A percentile compares a stretch with the other conserved stretches of the same genome.
Evolutionary conservation across 2,329 filamentous ascomycete genomes (phyloP).

Genomic region (Trichophyton mentagrophytes): DNA sequence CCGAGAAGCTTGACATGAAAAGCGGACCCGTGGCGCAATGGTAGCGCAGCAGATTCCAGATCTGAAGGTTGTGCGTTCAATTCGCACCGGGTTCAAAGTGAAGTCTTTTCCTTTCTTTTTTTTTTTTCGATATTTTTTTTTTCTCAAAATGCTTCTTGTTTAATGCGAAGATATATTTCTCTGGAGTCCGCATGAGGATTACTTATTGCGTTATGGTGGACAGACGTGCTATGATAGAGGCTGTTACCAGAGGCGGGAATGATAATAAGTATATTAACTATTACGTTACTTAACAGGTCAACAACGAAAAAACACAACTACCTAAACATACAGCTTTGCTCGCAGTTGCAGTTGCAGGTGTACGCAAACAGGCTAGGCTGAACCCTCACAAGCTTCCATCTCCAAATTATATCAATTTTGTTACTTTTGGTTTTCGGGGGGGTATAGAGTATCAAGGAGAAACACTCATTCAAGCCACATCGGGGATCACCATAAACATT

Average conservation of each 20-base stretch:
- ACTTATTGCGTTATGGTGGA: too few relatives aligned
- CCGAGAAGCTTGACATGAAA: background rate
- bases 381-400: background rate
- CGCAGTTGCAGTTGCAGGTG: background rate
- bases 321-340: background rate
- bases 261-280: conserved; percentile 1
- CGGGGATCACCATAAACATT: background rate
- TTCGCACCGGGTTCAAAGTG: conserved; percentile 10
- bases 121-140: background rate
- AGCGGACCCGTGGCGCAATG: conserved; percentile 12
- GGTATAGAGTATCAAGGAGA: background rate
- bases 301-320: background rate
- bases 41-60: conserved; percentile 14
- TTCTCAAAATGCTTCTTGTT: background rate
- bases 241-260: background rate
- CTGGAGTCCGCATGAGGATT: too few relatives aligned
- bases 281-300: background rate
- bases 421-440: background rate
- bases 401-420: background rate
- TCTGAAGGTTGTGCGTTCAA: conserved; percentile 13
- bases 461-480: background rate
- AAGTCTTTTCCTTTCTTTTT: background rate
- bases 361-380: background rate
- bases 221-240: too few relatives aligned
- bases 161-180: too few relatives aligned